These are phyloP conservation scores for Monosporascus sp. DNA, from an alignment of 2,329 filamentous ascomycete genomes.

Conservation along the genomic window DNA sequence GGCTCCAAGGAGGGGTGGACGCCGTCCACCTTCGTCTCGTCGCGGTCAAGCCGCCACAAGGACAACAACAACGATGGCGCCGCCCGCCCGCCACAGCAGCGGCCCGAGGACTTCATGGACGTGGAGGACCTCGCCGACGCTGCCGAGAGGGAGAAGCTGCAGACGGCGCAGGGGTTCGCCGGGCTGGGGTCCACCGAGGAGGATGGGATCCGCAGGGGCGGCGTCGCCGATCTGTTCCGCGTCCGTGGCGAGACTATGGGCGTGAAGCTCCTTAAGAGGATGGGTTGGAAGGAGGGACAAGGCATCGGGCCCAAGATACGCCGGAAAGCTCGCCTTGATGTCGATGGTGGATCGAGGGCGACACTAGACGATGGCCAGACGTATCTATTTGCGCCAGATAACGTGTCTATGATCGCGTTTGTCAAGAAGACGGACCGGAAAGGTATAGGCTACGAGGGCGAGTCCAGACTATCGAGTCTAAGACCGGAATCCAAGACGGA, in stretches of 20 bases:
- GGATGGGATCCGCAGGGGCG: constrained; percentile 43
- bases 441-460: constrained; percentile 63
- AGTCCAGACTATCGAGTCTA: constrained; percentile 44
- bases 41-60: constrained; percentile 71
- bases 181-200: constrained; percentile 65
- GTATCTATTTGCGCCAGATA: constrained; percentile 81
- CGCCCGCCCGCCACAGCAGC: constrained; percentile 38
- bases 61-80: constrained; percentile 40
- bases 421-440: constrained; percentile 61
- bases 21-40: constrained; percentile 87
- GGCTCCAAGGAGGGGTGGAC: constrained; percentile 98
- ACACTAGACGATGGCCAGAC: constrained; percentile 39
- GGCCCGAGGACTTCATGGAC: constrained; percentile 93
- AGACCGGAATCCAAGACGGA: constrained; percentile 18
- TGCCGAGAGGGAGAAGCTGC: constrained; percentile 68
- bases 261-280: constrained; percentile 74
- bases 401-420: constrained; percentile 64
- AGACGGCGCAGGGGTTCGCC: constrained; percentile 69
- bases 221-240: constrained; percentile 66
- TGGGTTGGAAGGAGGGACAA: constrained; percentile 95
- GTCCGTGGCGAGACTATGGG: constrained; percentile 79
- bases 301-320: constrained; percentile 85
- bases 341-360: constrained; percentile 28
- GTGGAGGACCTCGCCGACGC: constrained; percentile 89
- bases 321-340: constrained; percentile 64